Base-by-base conservation (phyloP, 1,284 basidiomycete species). In the Ganoderma lingzhi region DNA sequence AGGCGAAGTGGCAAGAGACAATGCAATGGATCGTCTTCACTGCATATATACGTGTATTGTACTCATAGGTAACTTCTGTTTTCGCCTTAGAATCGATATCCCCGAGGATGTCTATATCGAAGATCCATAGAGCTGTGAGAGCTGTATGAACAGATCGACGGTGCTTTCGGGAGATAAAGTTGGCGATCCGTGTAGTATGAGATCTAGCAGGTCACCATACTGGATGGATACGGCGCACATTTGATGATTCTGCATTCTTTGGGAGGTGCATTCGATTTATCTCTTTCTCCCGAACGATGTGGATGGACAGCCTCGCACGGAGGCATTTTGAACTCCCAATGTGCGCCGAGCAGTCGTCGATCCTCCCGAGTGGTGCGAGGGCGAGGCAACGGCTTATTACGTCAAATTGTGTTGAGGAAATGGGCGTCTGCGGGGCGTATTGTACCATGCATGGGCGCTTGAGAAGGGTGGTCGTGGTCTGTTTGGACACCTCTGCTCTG, bases 401-500 rank as follows among this genome's bases (percentile, higher is more conserved):
- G 68, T 69, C 64, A 66, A 69, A 28, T n/a, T 44, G 23, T 37
- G 35, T 56, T 5, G 23, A 41, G 44, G 32, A 64, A 17, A 55
- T 61, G 62, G 59, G 68, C 68, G 68, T 42, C 62, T 64, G 53
- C n/a, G 45, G 44, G 3, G 42, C 23, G 32, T 55, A 63, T 64
- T 63, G 61, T 63, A 32, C 30, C 3, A 62, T n/a, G 28, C 42
- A 56, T 61, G 66, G 62, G 68, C 68, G 66, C 30, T 30, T 64
- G 17, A 4, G 15, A 6, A 42, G 19, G 37, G 14, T 44, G 37
- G 14, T 44, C 53, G 58, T 60, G 42, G 64, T 60, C 41, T 71
- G 69, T 71, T 73, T 73, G 72, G 66, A 59, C 67, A 68, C 67
- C 65, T 23, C 65, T n/a, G n/a, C 58, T 51, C 48, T 67, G 66